Evolutionary conservation across 257 asterid genomes (phyloP).

Genomic region (Rhazya stricta): DNA sequence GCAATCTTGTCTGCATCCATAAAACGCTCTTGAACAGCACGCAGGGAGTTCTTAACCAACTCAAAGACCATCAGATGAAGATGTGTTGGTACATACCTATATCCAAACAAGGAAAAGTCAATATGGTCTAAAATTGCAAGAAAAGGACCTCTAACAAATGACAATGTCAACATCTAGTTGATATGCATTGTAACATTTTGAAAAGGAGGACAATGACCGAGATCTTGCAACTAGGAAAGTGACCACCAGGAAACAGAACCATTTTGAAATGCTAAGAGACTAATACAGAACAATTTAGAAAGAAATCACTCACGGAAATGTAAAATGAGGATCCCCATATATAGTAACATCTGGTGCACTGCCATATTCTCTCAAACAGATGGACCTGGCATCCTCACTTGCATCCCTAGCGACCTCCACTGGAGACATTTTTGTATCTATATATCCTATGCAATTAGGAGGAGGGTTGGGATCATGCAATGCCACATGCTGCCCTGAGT

Average conservation of each 20-base stretch:
- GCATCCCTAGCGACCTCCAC: constrained; percentile 77
- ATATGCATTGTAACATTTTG: background rate
- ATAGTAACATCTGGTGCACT: constrained; percentile 76
- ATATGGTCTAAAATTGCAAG: background rate
- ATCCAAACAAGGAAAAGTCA: constrained; percentile 2
- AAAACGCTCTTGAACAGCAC: constrained; percentile 87
- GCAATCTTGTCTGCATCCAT: constrained; percentile 77
- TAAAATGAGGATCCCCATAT: constrained; percentile 80
- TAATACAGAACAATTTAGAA: background rate
- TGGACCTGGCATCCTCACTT: constrained; percentile 80
- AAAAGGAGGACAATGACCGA: background rate
- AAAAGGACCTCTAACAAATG: background rate
- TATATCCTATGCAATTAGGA: constrained; percentile 81
- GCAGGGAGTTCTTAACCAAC: constrained; percentile 88
- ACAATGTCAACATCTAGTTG: background rate
- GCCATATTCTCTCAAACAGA: constrained; percentile 83
- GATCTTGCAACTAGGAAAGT: background rate
- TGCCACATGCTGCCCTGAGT: constrained; percentile 96
- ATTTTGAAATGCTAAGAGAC: background rate
- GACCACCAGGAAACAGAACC: background rate
- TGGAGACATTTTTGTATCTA: constrained; percentile 92
- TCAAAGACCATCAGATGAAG: constrained; percentile 96
- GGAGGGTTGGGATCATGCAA: constrained; percentile 85
- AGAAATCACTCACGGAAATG: constrained; percentile 64
- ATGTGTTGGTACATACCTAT: constrained; percentile 87